Evolutionary conservation across 2,329 filamentous ascomycete genomes (phyloP).

Genomic region (Hymenoscyphus fraxineus): DNA sequence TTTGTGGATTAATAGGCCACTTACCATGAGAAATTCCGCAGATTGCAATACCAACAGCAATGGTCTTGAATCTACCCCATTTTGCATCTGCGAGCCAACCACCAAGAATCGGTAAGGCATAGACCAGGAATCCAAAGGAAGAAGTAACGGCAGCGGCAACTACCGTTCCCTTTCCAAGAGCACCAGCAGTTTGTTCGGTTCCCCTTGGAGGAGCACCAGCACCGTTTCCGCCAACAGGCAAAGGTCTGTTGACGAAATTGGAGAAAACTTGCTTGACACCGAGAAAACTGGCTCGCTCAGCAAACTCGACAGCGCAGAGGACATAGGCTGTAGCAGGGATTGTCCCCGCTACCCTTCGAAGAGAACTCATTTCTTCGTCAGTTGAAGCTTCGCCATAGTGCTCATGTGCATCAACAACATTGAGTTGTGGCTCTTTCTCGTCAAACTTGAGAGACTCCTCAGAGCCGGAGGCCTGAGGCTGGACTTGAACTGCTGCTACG

Average conservation of each 20-base stretch:
- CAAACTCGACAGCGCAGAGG: conserved; percentile 69
- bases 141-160: conserved; percentile 50
- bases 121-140: conserved; percentile 49
- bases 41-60: conserved; percentile 44
- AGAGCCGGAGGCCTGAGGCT: background rate
- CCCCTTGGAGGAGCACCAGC: conserved; percentile 37
- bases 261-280: conserved; percentile 57
- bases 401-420: background rate
- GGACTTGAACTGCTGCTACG: background rate
- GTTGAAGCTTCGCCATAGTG: conserved; percentile 36
- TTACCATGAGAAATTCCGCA: conserved; percentile 54
- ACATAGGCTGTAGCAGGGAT: conserved; percentile 26
- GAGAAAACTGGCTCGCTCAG: conserved; percentile 76
- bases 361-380: conserved; percentile 56
- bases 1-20: background rate
- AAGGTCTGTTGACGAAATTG: conserved; percentile 59
- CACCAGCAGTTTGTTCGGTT: conserved; percentile 44
- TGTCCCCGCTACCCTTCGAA: conserved; percentile 60
- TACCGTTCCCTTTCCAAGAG: conserved; percentile 54
- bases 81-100: conserved; percentile 60
- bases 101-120: conserved; percentile 46
- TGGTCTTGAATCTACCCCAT: conserved; percentile 63
- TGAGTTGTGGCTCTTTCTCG: conserved; percentile 19
- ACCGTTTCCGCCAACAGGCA: conserved; percentile 46
- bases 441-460: conserved; percentile 18